Conservation (phyloP, 2,329 filamentous ascomycete genomes). For the Aspergillus sojae region DNA sequence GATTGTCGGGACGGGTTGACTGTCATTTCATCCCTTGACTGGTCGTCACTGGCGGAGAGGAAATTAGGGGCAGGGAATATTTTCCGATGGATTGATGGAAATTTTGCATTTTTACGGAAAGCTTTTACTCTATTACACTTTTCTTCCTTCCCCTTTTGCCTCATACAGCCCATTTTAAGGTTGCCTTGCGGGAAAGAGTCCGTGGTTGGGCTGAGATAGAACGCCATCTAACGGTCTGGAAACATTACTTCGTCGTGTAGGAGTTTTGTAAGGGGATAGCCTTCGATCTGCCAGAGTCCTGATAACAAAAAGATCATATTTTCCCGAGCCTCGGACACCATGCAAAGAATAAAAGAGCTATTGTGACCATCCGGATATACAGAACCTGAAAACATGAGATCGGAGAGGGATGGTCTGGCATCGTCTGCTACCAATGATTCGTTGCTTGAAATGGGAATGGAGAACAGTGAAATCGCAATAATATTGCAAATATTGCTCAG, state of each 20-base stretch:
- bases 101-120: not conserved
- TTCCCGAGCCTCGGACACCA: slow-evolving; percentile 2
- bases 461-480: not conserved
- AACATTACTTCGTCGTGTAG: not conserved
- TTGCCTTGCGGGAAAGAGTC: not conserved
- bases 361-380: not conserved
- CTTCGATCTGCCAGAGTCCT: not conserved
- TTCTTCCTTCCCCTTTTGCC: not conserved
- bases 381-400: not conserved
- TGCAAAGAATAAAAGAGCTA: slow-evolving; percentile 3
- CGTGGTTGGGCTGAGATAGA: not conserved
- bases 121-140: not conserved
- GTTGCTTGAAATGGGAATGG: not conserved
- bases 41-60: not conserved
- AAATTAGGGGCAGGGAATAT: not conserved
- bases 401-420: not conserved
- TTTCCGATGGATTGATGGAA: not conserved
- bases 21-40: not conserved
- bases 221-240: not conserved
- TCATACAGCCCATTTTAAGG: not conserved
- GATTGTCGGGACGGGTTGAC: not conserved
- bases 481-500: slow-evolving; percentile 7
- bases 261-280: not conserved
- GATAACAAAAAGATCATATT: not conserved
- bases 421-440: slow-evolving; percentile 3